Evolutionary conservation across 306 rosid genomes (phyloP), one percentile per base, ranked within the genome.

Genomic region (Vicia sativa): DNA sequence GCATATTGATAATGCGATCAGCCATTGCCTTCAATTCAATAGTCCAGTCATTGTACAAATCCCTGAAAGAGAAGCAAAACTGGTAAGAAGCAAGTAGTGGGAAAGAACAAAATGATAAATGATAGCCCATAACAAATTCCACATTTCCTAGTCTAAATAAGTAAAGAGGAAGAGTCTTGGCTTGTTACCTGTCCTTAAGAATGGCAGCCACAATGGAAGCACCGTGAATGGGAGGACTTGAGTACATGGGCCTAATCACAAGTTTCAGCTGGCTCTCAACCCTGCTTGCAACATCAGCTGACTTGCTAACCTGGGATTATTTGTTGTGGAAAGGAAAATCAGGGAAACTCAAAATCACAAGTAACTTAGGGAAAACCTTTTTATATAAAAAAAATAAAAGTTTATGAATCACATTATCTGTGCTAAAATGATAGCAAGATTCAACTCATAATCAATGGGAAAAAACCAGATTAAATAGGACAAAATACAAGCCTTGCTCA

Each of bases 251-350:
- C 77, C 99, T 85, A 71, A 95, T 84, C 79, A 95, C 99, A 57
- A 95, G 97, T 77, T 95, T 95, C 79, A 95, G 68, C 77, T 95
- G 99, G 84, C 97, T 95, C 82, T 95, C 99, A 65, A 90, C 97
- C 79, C 68, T 85, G 80, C 88, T 78, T 15, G 97, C 89, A 45
- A 95, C 88, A 67, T 90, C 95, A 49, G 95, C 81, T 52, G 84
- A 75, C 87, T 87, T 90, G 82, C 83, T 85, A 57, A 95, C 97
- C 99, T 95, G 72, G 49, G 45, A 65, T 43, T 31, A 72, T 53
- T 62, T 18, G n/a, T 46, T 67, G 46, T 41, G n/a, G 52, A 31
- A 63, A 13, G 19, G 25, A 59, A 65, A 14, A 43, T 45, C 26
- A 16, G 60, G 35, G 77, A 14, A 26, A 75, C 69, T 48, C 14